Evolutionary conservation across 768 basidiomycete genomes (phyloP), one percentile per base, ranked within the genome.

Genomic region (Russula compacta): DNA sequence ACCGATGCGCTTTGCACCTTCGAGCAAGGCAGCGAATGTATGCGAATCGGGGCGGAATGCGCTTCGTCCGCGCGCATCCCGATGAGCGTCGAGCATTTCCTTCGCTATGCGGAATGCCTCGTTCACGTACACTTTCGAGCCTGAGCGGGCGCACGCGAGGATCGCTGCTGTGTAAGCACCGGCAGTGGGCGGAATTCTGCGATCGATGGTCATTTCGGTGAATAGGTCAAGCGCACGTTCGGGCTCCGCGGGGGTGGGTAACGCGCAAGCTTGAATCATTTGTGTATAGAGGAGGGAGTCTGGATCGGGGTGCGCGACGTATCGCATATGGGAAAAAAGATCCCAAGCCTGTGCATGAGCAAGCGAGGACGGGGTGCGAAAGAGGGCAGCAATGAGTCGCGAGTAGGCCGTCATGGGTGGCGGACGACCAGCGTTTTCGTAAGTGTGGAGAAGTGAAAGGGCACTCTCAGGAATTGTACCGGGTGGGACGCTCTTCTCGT

Each of bases 271-370:
- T 5, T 81, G 80, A 66, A 99, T 92, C 93, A 99, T 97, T 39
- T 82, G 70, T 0, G 84, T 81, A 73, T 92, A 98, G 7, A 95
- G 76, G 24, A 78, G 72, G 14, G 77, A 77, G 64, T 88, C 84
- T 0, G 95, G 94, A 4, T 76, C 74, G 0, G 92, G 85, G 70
- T 98, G 93, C 1, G 95, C 92, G 14, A 91, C 89, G 63, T 97
- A 94, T 49, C 95, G 90, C 90, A 97, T 95, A 72, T 99, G 95
- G 2, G 89, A 77, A 71, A 92, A 98, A 43, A 98, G 81, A 69
- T 98, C 92, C 92, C 92, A 97, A 3, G 90, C 95, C 62, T 91
- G 86, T 0, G 89, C 87, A 36, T 81, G 81, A 2, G 81, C 82
- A 1, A 71, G 40, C 67, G 72, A 64, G 11, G 75, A 72, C 8